A percentile compares a stretch with the other conserved stretches of the same genome.
Evolutionary conservation across 176 grass and related monocot genomes (phyloP).

Genomic region (Tillandsia fasciculata): DNA sequence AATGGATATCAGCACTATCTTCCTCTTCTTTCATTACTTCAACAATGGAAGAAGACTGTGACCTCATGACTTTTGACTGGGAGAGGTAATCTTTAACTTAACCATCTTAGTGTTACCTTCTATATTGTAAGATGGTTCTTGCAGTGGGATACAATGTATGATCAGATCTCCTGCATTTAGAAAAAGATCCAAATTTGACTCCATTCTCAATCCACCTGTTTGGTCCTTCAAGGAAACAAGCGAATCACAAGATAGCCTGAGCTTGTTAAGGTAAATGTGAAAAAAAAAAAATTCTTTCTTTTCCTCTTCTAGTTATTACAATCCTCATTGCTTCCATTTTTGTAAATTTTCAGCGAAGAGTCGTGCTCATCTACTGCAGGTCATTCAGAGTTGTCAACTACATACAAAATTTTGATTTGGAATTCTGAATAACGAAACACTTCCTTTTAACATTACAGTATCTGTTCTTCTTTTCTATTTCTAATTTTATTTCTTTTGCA

Average conservation of each 20-base stretch:
- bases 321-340: constrained; percentile 2
- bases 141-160: background rate
- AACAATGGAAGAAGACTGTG: background rate
- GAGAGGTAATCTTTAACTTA: background rate
- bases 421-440: background rate
- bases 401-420: background rate
- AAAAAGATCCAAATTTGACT: background rate
- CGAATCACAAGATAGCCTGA: constrained; percentile 1
- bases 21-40: background rate
- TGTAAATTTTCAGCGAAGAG: background rate
- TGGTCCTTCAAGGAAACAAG: constrained; percentile 1
- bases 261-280: background rate
- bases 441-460: background rate
- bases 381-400: background rate
- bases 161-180: constrained; percentile 1
- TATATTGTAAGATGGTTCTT: constrained; percentile 3
- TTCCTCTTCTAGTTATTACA: background rate
- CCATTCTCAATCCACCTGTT: background rate
- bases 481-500: background rate
- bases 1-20: background rate
- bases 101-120: background rate
- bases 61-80: background rate
- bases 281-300: background rate
- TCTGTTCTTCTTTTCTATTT: background rate
- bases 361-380: constrained; percentile 8